Evolutionary conservation across 805 yeast species (phyloP).

Genomic region (Barnettozyma sp.): DNA sequence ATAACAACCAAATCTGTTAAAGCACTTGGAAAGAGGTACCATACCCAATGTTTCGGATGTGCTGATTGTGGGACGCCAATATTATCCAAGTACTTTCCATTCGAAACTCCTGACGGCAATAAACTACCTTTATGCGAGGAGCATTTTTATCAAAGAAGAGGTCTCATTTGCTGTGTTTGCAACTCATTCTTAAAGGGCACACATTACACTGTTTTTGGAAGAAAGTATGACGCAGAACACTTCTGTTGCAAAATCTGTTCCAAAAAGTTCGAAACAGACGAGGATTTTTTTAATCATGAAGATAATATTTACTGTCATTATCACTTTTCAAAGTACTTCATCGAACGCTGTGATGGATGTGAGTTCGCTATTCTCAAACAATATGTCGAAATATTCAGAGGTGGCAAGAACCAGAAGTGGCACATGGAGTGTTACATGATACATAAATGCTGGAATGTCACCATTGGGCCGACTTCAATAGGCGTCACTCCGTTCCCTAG

Average conservation of each 20-base stretch:
- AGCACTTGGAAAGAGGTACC: conserved; percentile 74
- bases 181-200: conserved; percentile 83
- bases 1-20: conserved; percentile 76
- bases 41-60: conserved; percentile 83
- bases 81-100: conserved; percentile 84
- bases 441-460: conserved; percentile 92
- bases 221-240: conserved; percentile 90
- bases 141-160: conserved; percentile 81
- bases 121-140: conserved; percentile 76
- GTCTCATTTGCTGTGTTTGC: conserved; percentile 82
- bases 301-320: conserved; percentile 81
- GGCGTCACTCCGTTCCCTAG: conserved; percentile 34
- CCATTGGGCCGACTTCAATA: conserved; percentile 55
- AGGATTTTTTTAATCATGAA: conserved; percentile 85
- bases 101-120: conserved; percentile 40
- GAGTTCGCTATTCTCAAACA: conserved; percentile 85
- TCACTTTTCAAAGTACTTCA: conserved; percentile 82
- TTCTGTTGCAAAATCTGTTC: conserved; percentile 87
- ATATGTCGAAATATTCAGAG: conserved; percentile 85
- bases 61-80: conserved; percentile 77
- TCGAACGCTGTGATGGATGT: conserved; percentile 92
- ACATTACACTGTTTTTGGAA: conserved; percentile 87
- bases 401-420: conserved; percentile 94
- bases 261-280: conserved; percentile 81
- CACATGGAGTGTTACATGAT: conserved; percentile 99